A percentile compares a stretch with the other conserved stretches of the same genome.
Evolutionary conservation across 2,329 filamentous ascomycete species (phyloP).

Genomic region (Tympanopsis confertula): DNA sequence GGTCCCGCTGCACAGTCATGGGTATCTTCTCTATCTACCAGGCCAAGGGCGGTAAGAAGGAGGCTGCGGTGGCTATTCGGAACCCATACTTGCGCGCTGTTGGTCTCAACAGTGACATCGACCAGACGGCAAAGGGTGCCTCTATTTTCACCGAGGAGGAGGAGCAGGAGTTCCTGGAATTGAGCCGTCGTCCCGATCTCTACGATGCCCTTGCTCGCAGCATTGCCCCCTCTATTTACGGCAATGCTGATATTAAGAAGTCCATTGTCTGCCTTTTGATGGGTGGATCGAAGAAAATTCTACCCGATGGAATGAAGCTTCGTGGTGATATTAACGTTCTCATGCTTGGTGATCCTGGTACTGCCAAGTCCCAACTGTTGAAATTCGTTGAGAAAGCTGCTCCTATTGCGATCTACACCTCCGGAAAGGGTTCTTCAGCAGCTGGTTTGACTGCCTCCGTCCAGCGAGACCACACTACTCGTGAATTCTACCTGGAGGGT

Average conservation of each 20-base stretch:
- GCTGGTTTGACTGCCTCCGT: conserved; percentile 96
- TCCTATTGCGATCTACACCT: conserved; percentile 96
- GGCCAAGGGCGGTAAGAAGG: conserved; percentile 74
- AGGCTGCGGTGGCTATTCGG: conserved; percentile 81
- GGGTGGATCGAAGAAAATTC: conserved; percentile 92
- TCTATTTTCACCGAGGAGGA: conserved; percentile 85
- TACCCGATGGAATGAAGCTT: conserved; percentile 94
- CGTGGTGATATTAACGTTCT: conserved; percentile 97
- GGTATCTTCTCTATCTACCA: conserved; percentile 98
- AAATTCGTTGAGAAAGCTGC: conserved; percentile 97
- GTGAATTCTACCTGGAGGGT: conserved; percentile 95
- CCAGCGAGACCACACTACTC: conserved; percentile 78
- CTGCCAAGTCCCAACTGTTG: conserved; percentile 89
- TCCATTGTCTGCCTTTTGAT: conserved; percentile 86
- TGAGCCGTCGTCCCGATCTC: conserved; percentile 83
- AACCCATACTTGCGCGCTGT: conserved; percentile 91
- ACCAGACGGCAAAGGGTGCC: conserved; percentile 77
- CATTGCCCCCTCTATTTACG: conserved; percentile 95
- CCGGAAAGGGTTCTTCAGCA: conserved; percentile 92
- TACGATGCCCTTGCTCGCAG: conserved; percentile 83
- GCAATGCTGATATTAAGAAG: conserved; percentile 93
- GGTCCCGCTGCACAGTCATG: conserved; percentile 87
- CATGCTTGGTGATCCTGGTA: conserved; percentile 91
- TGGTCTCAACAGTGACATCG: conserved; percentile 80
- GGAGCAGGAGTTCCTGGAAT: conserved; percentile 86